Conservation (phyloP, 768 basidiomycete species). For the Russula lepida region DNA sequence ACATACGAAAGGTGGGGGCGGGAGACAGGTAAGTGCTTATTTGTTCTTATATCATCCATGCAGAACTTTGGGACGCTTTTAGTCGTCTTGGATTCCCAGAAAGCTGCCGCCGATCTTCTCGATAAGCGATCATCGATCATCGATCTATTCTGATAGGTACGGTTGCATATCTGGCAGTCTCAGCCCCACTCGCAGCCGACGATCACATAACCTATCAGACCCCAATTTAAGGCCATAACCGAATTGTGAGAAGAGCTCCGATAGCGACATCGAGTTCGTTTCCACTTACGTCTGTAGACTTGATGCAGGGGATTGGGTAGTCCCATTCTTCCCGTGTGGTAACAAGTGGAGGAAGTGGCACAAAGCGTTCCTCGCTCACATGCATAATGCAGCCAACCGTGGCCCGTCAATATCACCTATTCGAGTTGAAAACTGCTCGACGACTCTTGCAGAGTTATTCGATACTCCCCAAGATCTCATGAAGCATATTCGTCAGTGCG, state of each 20-base stretch:
- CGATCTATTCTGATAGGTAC: constrained; percentile 29
- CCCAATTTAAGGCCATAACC: constrained; percentile 25
- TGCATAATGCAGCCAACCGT: constrained; percentile 32
- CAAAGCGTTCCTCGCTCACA: constrained; percentile 35
- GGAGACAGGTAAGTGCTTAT: constrained; percentile 17
- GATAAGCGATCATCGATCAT: constrained; percentile 26
- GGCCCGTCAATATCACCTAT: constrained; percentile 27
- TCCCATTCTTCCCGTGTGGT: constrained; percentile 35
- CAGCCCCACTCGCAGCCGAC: no score
- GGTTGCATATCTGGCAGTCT: neutral
- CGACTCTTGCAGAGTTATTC: constrained; percentile 29
- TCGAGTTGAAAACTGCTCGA: constrained; percentile 27
- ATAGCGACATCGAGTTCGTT: no score
- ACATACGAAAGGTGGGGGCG: constrained; percentile 19
- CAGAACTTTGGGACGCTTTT: constrained; percentile 24
- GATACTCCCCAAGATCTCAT: constrained; percentile 34
- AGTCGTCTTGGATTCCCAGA: constrained; percentile 26
- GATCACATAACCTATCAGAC: constrained; percentile 9
- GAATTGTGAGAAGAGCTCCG: constrained; percentile 20
- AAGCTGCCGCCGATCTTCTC: constrained; percentile 27
- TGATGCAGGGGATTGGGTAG: constrained; percentile 32
- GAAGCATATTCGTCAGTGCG: constrained; percentile 32
- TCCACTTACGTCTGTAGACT: constrained; percentile 27
- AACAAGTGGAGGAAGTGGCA: constrained; percentile 35
- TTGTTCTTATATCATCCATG: constrained; percentile 17